Evolutionary conservation across 768 basidiomycete genomes (phyloP).

Genomic region (Boletellus ananas): DNA sequence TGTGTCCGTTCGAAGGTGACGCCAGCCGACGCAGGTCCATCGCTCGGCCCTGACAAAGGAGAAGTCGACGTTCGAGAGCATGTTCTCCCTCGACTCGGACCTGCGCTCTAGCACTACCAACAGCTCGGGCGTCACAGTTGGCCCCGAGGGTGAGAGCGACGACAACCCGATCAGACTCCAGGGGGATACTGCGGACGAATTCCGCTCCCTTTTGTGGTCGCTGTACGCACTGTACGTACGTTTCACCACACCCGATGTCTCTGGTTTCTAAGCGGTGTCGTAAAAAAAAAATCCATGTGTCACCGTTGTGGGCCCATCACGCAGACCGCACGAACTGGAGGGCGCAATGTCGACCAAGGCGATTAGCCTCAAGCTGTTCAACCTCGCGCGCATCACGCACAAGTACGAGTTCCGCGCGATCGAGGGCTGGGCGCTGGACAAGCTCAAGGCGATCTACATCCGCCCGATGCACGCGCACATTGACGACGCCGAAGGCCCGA

Average conservation of each 20-base stretch:
- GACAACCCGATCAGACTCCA: slow-evolving; percentile 47
- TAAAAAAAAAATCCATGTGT: background rate
- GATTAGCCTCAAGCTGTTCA: slow-evolving; percentile 43
- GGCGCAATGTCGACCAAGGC: slow-evolving; percentile 39
- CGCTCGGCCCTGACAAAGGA: slow-evolving; percentile 42
- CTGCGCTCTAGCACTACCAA: slow-evolving; percentile 24
- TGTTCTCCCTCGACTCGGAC: slow-evolving; percentile 42
- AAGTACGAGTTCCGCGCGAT: slow-evolving; percentile 47
- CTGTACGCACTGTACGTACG: slow-evolving; percentile 48
- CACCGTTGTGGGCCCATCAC: background rate
- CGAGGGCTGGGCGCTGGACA: slow-evolving; percentile 42
- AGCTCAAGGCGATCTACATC: slow-evolving; percentile 38
- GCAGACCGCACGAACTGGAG: slow-evolving; percentile 46
- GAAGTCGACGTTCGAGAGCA: slow-evolving; percentile 43
- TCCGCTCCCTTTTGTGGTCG: slow-evolving; percentile 52
- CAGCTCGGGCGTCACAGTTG: slow-evolving; percentile 26
- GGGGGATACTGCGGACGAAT: slow-evolving; percentile 46
- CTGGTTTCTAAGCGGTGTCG: background rate
- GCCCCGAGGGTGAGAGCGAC: slow-evolving; percentile 47
- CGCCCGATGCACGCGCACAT: slow-evolving; percentile 27
- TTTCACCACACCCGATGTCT: background rate
- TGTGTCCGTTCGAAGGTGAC: slow-evolving; percentile 11
- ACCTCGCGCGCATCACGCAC: slow-evolving; percentile 46
- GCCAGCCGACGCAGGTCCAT: slow-evolving; percentile 30
- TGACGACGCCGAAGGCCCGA: slow-evolving; percentile 33